Percentiles rank a stretch among this genome's conserved stretches.
phyloP scores from a whole-genome alignment of 2,329 filamentous ascomycete species.

The Fusarium nanum region DNA sequence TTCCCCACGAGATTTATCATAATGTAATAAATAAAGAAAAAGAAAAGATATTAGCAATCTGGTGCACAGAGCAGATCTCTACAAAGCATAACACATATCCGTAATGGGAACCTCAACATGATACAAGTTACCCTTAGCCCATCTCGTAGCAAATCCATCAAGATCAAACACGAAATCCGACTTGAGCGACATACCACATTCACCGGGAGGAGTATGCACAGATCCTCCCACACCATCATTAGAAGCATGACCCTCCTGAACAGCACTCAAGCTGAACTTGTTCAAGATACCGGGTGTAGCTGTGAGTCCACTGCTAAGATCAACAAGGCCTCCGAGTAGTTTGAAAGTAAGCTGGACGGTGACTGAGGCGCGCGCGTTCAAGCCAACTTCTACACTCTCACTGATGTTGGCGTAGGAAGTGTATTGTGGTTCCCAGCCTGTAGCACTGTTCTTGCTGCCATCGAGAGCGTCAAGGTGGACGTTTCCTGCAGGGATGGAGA shows the following conservation, averaged over 20 bases:
- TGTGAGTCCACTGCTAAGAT: slow-evolving; percentile 17
- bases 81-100: slow-evolving; percentile 12
- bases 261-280: slow-evolving; percentile 17
- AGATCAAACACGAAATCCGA: slow-evolving; percentile 20
- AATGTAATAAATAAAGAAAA: too few relatives aligned
- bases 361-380: slow-evolving; percentile 8
- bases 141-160: slow-evolving; percentile 18
- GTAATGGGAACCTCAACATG: slow-evolving; percentile 14
- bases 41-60: too few relatives aligned
- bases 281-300: slow-evolving; percentile 13
- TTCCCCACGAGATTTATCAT: too few relatives aligned
- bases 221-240: background rate
- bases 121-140: slow-evolving; percentile 17
- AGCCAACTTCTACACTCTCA: slow-evolving; percentile 13
- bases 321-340: slow-evolving; percentile 7
- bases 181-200: slow-evolving; percentile 13
- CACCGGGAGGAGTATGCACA: background rate
- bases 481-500: slow-evolving; percentile 8
- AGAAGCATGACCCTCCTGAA: background rate
- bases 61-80: too few relatives aligned
- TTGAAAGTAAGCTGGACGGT: slow-evolving; percentile 17
- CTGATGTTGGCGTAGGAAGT: slow-evolving; percentile 18
- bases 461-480: slow-evolving; percentile 16
- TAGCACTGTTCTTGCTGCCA: slow-evolving; percentile 4
- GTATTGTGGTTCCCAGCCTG: slow-evolving; percentile 15